Base-by-base conservation (phyloP, 805 yeast genomes). In the Pichia rugopelliculosa region DNA sequence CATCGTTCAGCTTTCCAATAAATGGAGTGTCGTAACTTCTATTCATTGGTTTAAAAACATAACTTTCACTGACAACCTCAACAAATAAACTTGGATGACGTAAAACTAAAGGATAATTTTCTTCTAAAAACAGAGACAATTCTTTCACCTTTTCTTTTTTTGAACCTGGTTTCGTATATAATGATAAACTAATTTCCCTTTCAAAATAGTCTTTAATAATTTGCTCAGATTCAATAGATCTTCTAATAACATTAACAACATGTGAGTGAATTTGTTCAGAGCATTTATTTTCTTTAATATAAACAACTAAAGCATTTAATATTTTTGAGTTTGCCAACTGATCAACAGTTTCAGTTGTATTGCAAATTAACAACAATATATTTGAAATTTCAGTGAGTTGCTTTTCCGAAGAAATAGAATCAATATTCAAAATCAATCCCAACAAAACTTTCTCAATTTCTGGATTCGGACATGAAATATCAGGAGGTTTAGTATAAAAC, bases 211-310 rank as follows among this genome's bases (percentile, higher is more conserved):
- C 66, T 25, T 70, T 67, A 6, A 87, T 66, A 12, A 76, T 65
- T 0, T 70, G 73, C 0, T 67, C 60, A 3, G 79, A 75, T 61
- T 89, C 97, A 60, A 82, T 79, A 48, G 89, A 81, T 39, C 84
- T 71, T 59, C 96, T 75, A 1, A 82, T 61, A 30, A 88, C 66
- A 12, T 78, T 67, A 0, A 79, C 69, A 20, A 81, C 68, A 1
- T 77, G 61, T 6, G 73, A 66, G 50, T 79, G 80, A 1, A 80
- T 41, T 11, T 58, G 55, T 49, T 49, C 64, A 4, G 70, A 71
- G 6, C 71, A 63, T 40, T 59, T 64, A 6, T 68, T 65, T 3
- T 51, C 44, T 11, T 59, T 58, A 34, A 80, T 67, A 8, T 73
- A 67, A 24, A 62, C 62, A 13, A 84, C 53, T n/a, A 87, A 59